A percentile compares a stretch with the other conserved stretches of the same genome.
phyloP scores from a whole-genome alignment of 768 basidiomycete species.

The Favolaschia claudopus region DNA sequence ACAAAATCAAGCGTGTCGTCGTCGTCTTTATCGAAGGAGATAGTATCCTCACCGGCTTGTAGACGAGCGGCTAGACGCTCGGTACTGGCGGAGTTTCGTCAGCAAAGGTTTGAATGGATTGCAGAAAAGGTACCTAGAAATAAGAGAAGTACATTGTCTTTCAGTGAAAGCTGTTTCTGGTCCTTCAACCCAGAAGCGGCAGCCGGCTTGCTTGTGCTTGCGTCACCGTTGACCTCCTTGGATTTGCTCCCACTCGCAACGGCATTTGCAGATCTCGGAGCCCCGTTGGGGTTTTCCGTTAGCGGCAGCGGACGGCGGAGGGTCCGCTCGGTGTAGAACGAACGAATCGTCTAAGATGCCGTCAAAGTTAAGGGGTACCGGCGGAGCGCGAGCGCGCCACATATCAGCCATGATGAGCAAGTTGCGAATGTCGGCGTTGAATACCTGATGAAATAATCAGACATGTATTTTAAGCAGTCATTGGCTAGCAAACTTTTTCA shows the following conservation, averaged over 20 bases:
- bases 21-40: conserved; percentile 97
- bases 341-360: conserved; percentile 73
- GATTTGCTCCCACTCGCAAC: conserved; percentile 31
- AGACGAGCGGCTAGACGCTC: conserved; percentile 77
- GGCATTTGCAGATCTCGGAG: conserved; percentile 33
- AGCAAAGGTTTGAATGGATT: background rate
- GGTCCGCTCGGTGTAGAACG: conserved; percentile 42
- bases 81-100: conserved; percentile 58
- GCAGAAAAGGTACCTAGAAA: conserved; percentile 68
- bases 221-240: conserved; percentile 35
- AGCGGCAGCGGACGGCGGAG: conserved; percentile 15
- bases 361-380: conserved; percentile 85
- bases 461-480: background rate
- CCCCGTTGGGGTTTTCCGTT: conserved; percentile 20
- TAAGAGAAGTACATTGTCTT: conserved; percentile 87
- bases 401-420: conserved; percentile 94
- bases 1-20: conserved; percentile 98
- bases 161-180: conserved; percentile 77
- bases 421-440: conserved; percentile 85
- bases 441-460: conserved; percentile 64
- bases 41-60: conserved; percentile 69
- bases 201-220: conserved; percentile 6
- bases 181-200: conserved; percentile 67
- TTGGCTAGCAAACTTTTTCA: conserved; percentile 68
- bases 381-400: conserved; percentile 93